Percentiles rank a stretch among this genome's conserved stretches.
Conservation (phyloP, 2,329 filamentous ascomycete species). For the Fusarium sp. region DNA sequence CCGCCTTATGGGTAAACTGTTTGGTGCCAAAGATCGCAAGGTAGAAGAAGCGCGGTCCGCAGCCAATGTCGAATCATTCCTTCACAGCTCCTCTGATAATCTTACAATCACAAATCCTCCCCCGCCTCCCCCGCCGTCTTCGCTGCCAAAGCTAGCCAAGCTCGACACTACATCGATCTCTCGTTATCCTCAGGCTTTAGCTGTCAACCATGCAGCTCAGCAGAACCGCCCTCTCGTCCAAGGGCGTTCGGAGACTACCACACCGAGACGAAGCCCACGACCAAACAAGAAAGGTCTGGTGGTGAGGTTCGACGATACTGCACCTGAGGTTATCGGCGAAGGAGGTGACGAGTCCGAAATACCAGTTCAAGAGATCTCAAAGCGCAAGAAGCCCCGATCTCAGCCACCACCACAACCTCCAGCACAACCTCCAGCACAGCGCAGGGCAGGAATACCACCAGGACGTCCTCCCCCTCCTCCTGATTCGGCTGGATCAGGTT, state of each 20-base stretch:
- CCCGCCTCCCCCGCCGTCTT: constrained; percentile 59
- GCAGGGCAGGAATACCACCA: constrained; percentile 31
- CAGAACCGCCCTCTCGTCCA: constrained; percentile 61
- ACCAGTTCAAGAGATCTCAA: constrained; percentile 80
- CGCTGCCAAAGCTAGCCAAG: constrained; percentile 65
- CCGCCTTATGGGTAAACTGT: constrained; percentile 76
- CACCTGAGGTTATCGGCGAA: constrained; percentile 88
- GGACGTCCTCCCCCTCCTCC: constrained; percentile 35
- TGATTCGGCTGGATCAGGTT: constrained; percentile 12
- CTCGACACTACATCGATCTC: constrained; percentile 70
- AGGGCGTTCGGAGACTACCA: constrained; percentile 59
- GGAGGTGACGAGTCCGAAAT: constrained; percentile 89
- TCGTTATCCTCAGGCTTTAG: constrained; percentile 69
- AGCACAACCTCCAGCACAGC: constrained; percentile 51
- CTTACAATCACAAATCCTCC: constrained; percentile 68
- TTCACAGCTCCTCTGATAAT: constrained; percentile 69
- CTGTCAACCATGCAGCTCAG: constrained; percentile 61
- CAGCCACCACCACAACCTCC: constrained; percentile 1
- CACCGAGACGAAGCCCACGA: constrained; percentile 61
- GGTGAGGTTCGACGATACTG: constrained; percentile 80
- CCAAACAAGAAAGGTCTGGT: constrained; percentile 75
- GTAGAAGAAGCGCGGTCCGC: constrained; percentile 54
- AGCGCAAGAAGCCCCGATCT: constrained; percentile 63
- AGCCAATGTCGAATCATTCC: constrained; percentile 71
- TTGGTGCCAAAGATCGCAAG: constrained; percentile 63